phyloP scores from a whole-genome alignment of 805 yeast genomes.

The Saturnispora diversa region DNA sequence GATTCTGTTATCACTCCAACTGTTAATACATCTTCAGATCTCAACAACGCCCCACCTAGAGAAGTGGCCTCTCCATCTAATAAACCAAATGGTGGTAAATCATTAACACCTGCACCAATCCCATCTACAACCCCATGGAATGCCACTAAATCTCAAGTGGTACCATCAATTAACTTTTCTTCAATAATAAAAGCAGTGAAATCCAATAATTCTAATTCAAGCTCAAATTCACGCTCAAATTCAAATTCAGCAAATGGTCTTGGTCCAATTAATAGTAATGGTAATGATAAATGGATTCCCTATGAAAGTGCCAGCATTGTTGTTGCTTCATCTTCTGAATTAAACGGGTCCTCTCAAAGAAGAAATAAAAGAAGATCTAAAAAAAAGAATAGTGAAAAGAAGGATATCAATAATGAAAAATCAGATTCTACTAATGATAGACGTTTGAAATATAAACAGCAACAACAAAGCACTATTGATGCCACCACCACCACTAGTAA shows the following conservation, averaged over 20 bases:
- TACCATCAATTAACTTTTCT: slow-evolving; percentile 17
- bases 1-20: too few relatives aligned
- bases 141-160: slow-evolving; percentile 21
- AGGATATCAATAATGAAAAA: slow-evolving; percentile 4
- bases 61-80: too few relatives aligned
- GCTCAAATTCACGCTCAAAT: too few relatives aligned
- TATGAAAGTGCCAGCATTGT: slow-evolving; percentile 50
- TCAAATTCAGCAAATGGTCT: too few relatives aligned
- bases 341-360: slow-evolving; percentile 2
- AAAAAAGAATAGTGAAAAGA: slow-evolving; percentile 2
- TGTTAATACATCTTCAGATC: slow-evolving; percentile 24
- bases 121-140: slow-evolving; percentile 62
- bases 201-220: slow-evolving; percentile 15
- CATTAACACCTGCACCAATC: slow-evolving; percentile 53
- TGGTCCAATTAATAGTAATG: too few relatives aligned
- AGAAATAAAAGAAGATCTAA: slow-evolving; percentile 1
- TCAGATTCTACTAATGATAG: slow-evolving; percentile 7
- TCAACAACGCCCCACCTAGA: too few relatives aligned
- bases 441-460: slow-evolving; percentile 1
- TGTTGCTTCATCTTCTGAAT: too few relatives aligned
- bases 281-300: slow-evolving; percentile 72
- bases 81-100: neutral
- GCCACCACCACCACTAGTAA: neutral
- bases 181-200: slow-evolving; percentile 13
- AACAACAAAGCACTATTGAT: neutral